phyloP scores from a whole-genome alignment of 2,329 filamentous ascomycete genomes.

The Colletotrichum somersetense region DNA sequence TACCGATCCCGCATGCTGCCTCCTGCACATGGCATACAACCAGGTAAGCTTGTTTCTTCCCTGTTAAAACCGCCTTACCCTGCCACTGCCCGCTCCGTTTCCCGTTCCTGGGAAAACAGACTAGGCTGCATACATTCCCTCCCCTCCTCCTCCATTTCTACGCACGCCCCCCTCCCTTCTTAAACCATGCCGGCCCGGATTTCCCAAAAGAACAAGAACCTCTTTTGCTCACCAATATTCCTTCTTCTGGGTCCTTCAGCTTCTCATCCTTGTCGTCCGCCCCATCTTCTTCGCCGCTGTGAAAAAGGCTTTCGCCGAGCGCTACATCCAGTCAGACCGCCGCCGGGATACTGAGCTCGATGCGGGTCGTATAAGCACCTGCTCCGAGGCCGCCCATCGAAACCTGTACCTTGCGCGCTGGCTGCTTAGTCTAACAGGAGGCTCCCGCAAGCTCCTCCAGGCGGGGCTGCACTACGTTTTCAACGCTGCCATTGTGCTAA shows the following conservation, averaged over 20 bases:
- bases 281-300: slow-evolving; percentile 62
- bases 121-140: background rate
- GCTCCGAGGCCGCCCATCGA: slow-evolving; percentile 58
- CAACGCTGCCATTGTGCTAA: slow-evolving; percentile 62
- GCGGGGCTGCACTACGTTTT: slow-evolving; percentile 63
- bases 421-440: slow-evolving; percentile 51
- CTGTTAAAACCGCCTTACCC: background rate
- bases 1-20: slow-evolving; percentile 57
- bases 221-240: slow-evolving; percentile 1
- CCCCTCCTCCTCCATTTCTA: background rate
- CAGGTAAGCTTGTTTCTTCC: slow-evolving; percentile 36
- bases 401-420: slow-evolving; percentile 61
- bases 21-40: slow-evolving; percentile 64
- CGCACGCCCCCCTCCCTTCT: background rate
- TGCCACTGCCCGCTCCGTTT: slow-evolving; percentile 46
- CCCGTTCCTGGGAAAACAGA: slow-evolving; percentile 17
- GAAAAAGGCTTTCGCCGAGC: slow-evolving; percentile 60
- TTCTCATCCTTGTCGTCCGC: slow-evolving; percentile 62
- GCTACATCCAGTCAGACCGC: slow-evolving; percentile 48
- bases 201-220: slow-evolving; percentile 5
- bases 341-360: slow-evolving; percentile 48
- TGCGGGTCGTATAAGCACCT: slow-evolving; percentile 52
- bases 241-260: slow-evolving; percentile 48
- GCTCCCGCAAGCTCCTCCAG: slow-evolving; percentile 56
- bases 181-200: background rate